Conservation (phyloP, 345 rosid genomes). For the Punica granatum region DNA sequence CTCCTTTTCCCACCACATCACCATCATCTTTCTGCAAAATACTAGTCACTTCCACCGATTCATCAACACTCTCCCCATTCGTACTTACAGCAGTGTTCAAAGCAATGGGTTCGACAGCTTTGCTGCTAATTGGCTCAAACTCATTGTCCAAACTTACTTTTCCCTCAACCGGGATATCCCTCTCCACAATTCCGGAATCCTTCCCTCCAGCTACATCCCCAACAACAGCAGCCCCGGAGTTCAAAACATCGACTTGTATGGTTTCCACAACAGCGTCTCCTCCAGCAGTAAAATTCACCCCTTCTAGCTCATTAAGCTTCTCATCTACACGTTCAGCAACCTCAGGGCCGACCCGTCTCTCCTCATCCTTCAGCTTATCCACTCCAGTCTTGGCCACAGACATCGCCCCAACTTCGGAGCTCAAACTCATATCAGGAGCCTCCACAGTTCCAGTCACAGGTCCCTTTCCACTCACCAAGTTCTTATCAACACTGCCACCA, state of each 20-base stretch:
- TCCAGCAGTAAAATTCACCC: slow-evolving; percentile 19
- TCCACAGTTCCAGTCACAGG: neutral
- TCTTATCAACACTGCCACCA: slow-evolving; percentile 3
- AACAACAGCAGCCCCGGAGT: slow-evolving; percentile 25
- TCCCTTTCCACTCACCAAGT: neutral
- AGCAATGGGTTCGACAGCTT: slow-evolving; percentile 12
- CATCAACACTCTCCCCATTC: neutral
- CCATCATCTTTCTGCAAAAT: slow-evolving; percentile 7
- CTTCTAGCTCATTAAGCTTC: slow-evolving; percentile 25
- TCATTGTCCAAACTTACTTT: slow-evolving; percentile 33
- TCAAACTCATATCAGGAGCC: slow-evolving; percentile 11
- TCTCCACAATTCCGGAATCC: slow-evolving; percentile 21
- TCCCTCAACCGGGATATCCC: slow-evolving; percentile 18
- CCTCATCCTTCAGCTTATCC: slow-evolving; percentile 22
- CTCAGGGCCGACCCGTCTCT: neutral
- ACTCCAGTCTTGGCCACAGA: slow-evolving; percentile 10
- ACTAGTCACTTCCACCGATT: neutral
- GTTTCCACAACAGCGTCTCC: slow-evolving; percentile 32
- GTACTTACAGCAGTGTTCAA: neutral
- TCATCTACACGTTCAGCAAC: slow-evolving; percentile 9
- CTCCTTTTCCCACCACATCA: neutral
- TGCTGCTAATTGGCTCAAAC: slow-evolving; percentile 30
- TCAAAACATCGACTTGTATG: slow-evolving; percentile 17
- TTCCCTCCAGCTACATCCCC: slow-evolving; percentile 27
- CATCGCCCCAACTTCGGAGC: slow-evolving; percentile 4